Conservation (phyloP, 1,139 yeast species). For the Blastobotrys indianensis region DNA sequence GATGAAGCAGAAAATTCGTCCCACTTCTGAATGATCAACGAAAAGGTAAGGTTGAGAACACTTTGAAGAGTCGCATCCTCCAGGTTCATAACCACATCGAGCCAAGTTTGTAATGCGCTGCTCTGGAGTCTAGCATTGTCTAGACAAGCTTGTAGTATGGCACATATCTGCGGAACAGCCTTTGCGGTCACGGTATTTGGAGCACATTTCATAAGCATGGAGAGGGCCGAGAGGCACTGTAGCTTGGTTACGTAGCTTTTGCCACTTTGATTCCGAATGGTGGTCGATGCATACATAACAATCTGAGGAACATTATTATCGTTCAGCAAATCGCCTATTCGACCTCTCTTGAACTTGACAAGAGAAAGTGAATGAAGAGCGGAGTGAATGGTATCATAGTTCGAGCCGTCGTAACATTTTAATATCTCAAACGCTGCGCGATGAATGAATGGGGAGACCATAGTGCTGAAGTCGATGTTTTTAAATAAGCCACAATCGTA, state of each 20-base stretch:
- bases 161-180: slow-evolving; percentile 82
- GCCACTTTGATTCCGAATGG: slow-evolving; percentile 68
- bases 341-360: slow-evolving; percentile 11
- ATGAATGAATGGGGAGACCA: slow-evolving; percentile 37
- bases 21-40: slow-evolving; percentile 64
- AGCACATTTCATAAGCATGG: slow-evolving; percentile 58
- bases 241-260: slow-evolving; percentile 69
- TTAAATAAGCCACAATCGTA: slow-evolving; percentile 26
- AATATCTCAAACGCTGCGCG: slow-evolving; percentile 32
- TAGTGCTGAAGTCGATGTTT: slow-evolving; percentile 13
- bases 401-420: slow-evolving; percentile 23
- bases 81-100: slow-evolving; percentile 39
- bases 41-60: slow-evolving; percentile 50
- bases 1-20: slow-evolving; percentile 29
- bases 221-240: slow-evolving; percentile 67
- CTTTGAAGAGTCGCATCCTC: slow-evolving; percentile 48
- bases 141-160: slow-evolving; percentile 77
- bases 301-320: slow-evolving; percentile 54
- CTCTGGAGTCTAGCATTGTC: slow-evolving; percentile 57
- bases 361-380: slow-evolving; percentile 20
- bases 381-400: slow-evolving; percentile 15
- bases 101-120: slow-evolving; percentile 66
- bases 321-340: slow-evolving; percentile 12
- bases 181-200: slow-evolving; percentile 54
- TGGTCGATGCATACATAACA: slow-evolving; percentile 72